Conservation (phyloP, 495 filamentous ascomycete species). For the Penicillium cinerascens region DNA sequence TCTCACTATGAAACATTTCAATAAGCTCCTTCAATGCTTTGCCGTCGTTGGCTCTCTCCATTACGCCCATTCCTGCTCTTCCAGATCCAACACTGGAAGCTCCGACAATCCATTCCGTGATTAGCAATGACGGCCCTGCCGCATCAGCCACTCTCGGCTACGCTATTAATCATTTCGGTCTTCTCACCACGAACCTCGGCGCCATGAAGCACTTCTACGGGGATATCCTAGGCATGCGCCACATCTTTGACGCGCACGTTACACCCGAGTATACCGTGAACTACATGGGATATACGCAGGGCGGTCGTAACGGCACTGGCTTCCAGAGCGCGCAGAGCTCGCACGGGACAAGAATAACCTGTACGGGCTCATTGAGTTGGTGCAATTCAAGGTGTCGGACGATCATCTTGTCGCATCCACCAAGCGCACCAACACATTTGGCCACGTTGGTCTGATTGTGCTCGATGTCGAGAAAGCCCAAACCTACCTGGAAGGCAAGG, state of each 20-base stretch:
- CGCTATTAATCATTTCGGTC: conserved; percentile 31
- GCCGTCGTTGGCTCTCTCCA: too few relatives aligned
- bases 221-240: conserved; percentile 31
- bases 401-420: conserved; percentile 11
- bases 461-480: conserved; percentile 23
- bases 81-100: not conserved
- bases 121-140: conserved; percentile 16
- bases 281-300: conserved; percentile 30
- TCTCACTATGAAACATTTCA: too few relatives aligned
- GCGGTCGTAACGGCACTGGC: conserved; percentile 33
- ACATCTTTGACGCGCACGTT: conserved; percentile 26
- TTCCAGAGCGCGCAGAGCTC: conserved; percentile 30
- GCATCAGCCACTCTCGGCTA: conserved; percentile 25
- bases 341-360: conserved; percentile 27
- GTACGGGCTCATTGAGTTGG: conserved; percentile 30
- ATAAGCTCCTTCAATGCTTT: too few relatives aligned
- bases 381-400: conserved; percentile 18
- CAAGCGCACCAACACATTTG: conserved; percentile 17
- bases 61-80: too few relatives aligned
- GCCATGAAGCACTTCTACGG: conserved; percentile 28
- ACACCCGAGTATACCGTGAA: conserved; percentile 23
- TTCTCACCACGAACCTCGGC: conserved; percentile 24
- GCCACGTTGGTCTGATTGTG: conserved; percentile 27
- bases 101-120: conserved; percentile 1
- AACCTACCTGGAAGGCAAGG: conserved; percentile 12